Conservation (phyloP, 371 early-diverging fungal genomes). For the Zychaea mexicana region DNA sequence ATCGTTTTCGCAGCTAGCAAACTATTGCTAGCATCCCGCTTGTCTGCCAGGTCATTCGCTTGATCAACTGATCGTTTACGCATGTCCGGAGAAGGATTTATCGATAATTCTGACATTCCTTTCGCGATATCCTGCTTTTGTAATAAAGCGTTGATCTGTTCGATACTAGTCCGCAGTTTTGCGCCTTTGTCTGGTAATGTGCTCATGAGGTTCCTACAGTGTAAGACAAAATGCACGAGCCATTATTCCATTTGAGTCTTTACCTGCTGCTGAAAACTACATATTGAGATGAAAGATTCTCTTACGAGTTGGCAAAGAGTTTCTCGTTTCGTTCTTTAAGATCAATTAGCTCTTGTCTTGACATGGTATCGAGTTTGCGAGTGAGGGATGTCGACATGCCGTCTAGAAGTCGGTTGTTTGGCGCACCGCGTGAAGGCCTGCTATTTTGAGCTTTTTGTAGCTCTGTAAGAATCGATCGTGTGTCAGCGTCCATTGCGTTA, state of each 20-base stretch:
- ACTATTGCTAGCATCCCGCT: background rate
- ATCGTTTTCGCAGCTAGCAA: constrained; percentile 1
- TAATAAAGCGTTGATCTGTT: constrained; percentile 22
- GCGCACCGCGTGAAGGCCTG: background rate
- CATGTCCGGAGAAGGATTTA: constrained; percentile 7
- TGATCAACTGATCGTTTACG: constrained; percentile 19
- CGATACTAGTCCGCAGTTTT: constrained; percentile 29
- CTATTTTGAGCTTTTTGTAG: constrained; percentile 7
- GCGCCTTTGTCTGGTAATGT: constrained; percentile 42
- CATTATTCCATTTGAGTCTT: background rate
- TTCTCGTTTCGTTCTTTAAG: constrained; percentile 21
- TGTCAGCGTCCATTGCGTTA: constrained; percentile 6
- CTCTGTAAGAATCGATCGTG: constrained; percentile 4
- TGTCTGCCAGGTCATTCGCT: constrained; percentile 12
- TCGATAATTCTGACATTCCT: constrained; percentile 14
- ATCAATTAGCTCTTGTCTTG: constrained; percentile 20
- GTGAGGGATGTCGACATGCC: constrained; percentile 27
- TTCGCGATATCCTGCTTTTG: constrained; percentile 5
- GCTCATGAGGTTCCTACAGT: constrained; percentile 9
- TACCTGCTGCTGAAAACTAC: background rate
- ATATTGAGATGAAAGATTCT: background rate
- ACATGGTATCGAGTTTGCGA: constrained; percentile 25
- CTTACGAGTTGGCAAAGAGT: constrained; percentile 34
- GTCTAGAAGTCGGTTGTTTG: constrained; percentile 14
- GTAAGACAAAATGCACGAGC: background rate